Evolutionary conservation across 495 filamentous ascomycete genomes (phyloP).

Genomic region (Penicillium simplicissimum): DNA sequence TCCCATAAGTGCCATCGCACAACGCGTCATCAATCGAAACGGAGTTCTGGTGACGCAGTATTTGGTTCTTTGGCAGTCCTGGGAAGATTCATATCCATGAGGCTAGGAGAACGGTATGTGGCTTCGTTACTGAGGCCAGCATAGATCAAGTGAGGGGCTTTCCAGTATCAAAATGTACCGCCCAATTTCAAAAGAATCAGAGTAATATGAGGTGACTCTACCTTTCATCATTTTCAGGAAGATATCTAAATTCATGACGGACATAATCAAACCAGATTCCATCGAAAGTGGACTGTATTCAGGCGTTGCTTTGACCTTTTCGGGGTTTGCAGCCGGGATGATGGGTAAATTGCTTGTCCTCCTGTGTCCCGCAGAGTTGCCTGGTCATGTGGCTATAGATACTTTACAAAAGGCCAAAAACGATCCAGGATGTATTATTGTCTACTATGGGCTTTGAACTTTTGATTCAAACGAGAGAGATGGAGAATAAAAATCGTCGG

Average conservation of each 20-base stretch:
- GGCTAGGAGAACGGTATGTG: neutral
- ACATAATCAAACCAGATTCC: neutral
- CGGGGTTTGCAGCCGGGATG: neutral
- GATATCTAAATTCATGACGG: neutral
- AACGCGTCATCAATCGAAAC: neutral
- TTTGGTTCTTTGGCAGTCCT: neutral
- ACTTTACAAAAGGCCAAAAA: neutral
- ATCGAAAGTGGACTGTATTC: neutral
- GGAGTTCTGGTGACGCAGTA: neutral
- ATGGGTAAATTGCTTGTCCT: neutral
- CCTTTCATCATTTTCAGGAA: neutral
- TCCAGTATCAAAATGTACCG: neutral
- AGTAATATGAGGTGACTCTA: neutral
- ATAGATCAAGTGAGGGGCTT: neutral
- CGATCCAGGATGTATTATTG: neutral
- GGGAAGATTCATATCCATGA: neutral
- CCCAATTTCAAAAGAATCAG: neutral
- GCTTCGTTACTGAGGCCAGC: neutral
- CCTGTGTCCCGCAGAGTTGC: neutral
- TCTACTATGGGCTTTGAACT: neutral
- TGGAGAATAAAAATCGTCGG: neutral
- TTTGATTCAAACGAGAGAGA: neutral
- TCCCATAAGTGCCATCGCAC: neutral
- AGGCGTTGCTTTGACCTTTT: neutral
- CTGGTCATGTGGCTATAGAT: neutral